Conservation (phyloP, 148 eudicot species). For the Euryodendron excelsum region DNA sequence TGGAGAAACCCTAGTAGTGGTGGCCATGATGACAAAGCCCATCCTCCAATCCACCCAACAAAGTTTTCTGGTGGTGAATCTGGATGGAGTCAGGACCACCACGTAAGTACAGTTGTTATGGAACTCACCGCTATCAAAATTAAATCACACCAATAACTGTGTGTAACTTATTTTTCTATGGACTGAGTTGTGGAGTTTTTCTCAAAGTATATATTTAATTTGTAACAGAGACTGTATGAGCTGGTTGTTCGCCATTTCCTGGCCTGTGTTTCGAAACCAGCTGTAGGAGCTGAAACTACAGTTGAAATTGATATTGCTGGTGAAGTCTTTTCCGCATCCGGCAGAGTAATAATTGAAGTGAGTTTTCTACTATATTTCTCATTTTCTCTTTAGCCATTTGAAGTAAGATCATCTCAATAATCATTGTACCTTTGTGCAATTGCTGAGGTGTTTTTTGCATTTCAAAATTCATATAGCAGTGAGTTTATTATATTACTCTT, state of each 20-base stretch:
- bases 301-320: constrained; percentile 92
- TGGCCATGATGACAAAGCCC: constrained; percentile 99
- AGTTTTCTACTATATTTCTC: constrained; percentile 24
- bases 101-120: constrained; percentile 45
- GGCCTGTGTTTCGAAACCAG: constrained; percentile 99
- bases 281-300: constrained; percentile 91
- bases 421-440: neutral
- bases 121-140: neutral
- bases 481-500: neutral
- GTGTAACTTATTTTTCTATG: neutral
- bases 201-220: neutral
- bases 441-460: neutral
- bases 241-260: constrained; percentile 96
- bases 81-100: constrained; percentile 91
- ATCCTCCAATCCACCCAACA: constrained; percentile 99
- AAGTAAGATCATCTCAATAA: neutral
- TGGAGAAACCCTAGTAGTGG: constrained; percentile 89
- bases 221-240: constrained; percentile 78
- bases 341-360: constrained; percentile 80
- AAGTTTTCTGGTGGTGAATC: constrained; percentile 88
- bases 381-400: neutral
- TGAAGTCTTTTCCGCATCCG: constrained; percentile 77
- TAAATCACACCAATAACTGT: neutral
- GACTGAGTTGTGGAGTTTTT: neutral
- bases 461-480: neutral